Conservation (phyloP, 129 eudicot genomes). For the Arctium lappa region DNA sequence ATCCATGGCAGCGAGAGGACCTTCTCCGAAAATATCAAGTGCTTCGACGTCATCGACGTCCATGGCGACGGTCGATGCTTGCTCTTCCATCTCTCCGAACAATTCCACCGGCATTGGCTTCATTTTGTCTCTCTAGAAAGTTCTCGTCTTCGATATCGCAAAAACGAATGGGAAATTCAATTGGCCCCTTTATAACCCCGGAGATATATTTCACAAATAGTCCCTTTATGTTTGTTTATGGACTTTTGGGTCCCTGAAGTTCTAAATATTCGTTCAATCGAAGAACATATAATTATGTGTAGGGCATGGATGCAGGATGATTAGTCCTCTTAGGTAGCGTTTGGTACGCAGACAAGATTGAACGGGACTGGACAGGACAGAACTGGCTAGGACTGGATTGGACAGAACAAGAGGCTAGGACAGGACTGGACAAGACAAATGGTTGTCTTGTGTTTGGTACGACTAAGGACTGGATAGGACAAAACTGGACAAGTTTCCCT, state of each 20-base stretch:
- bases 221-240: background rate
- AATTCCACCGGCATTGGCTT: slow-evolving; percentile 60
- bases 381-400: too few relatives aligned
- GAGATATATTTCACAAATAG: background rate
- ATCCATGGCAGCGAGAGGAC: slow-evolving; percentile 47
- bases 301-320: too few relatives aligned
- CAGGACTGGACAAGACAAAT: too few relatives aligned
- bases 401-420: too few relatives aligned
- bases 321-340: too few relatives aligned
- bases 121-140: slow-evolving; percentile 25
- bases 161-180: background rate
- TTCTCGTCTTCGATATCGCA: background rate
- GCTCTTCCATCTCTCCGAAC: slow-evolving; percentile 69
- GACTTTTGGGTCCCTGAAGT: background rate
- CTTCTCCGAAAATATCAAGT: slow-evolving; percentile 70
- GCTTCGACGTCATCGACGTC: slow-evolving; percentile 79
- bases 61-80: slow-evolving; percentile 64
- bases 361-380: too few relatives aligned
- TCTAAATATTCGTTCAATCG: background rate
- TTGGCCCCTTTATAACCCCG: background rate
- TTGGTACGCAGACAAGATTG: too few relatives aligned
- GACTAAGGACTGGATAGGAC: too few relatives aligned
- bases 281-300: too few relatives aligned
- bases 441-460: too few relatives aligned
- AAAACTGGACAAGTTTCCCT: too few relatives aligned